A percentile compares a stretch with the other conserved stretches of the same genome.
These are phyloP conservation scores for Schizophyllum commune DNA, from an alignment of 1,284 basidiomycete genomes.

Conservation along the genomic window DNA sequence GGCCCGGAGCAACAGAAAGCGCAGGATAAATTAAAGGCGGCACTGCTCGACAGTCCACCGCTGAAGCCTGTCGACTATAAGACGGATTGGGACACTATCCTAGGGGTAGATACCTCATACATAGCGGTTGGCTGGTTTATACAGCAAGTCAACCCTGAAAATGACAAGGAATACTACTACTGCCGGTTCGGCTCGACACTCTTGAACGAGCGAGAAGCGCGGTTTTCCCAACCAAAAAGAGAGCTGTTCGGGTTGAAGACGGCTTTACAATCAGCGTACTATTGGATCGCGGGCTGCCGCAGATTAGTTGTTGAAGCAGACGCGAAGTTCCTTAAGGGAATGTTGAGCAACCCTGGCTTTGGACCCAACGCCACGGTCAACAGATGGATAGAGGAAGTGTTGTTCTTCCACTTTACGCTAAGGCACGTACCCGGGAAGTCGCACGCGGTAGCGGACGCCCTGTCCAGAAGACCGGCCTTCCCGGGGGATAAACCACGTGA, in stretches of 20 bases:
- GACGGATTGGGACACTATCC: slow-evolving; percentile 18
- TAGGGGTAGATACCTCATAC: slow-evolving; percentile 27
- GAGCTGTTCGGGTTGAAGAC: slow-evolving; percentile 27
- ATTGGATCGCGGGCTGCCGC: slow-evolving; percentile 20
- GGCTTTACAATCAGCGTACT: slow-evolving; percentile 13
- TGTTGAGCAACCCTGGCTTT: slow-evolving; percentile 29
- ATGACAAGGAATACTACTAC: slow-evolving; percentile 14
- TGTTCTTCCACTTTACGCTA: slow-evolving; percentile 29
- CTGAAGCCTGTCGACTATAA: slow-evolving; percentile 25
- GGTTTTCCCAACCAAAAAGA: slow-evolving; percentile 27
- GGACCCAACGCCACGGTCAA: slow-evolving; percentile 31
- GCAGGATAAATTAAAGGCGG: slow-evolving; percentile 21
- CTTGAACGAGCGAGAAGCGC: slow-evolving; percentile 19
- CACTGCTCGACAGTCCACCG: slow-evolving; percentile 12
- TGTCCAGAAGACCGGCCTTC: slow-evolving; percentile 17
- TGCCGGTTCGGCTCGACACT: slow-evolving; percentile 22
- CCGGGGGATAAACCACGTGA: slow-evolving; percentile 12
- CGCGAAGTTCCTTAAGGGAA: slow-evolving; percentile 29
- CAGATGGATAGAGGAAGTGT: slow-evolving; percentile 29
- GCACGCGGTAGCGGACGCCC: slow-evolving; percentile 19
- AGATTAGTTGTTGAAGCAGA: slow-evolving; percentile 26
- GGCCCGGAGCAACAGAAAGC: slow-evolving; percentile 11
- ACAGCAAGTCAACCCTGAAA: slow-evolving; percentile 17
- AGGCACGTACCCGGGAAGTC: slow-evolving; percentile 24
- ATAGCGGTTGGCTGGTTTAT: slow-evolving; percentile 26